phyloP scores from a whole-genome alignment of 2,329 filamentous ascomycete genomes.

The Trichoderma hamatum region DNA sequence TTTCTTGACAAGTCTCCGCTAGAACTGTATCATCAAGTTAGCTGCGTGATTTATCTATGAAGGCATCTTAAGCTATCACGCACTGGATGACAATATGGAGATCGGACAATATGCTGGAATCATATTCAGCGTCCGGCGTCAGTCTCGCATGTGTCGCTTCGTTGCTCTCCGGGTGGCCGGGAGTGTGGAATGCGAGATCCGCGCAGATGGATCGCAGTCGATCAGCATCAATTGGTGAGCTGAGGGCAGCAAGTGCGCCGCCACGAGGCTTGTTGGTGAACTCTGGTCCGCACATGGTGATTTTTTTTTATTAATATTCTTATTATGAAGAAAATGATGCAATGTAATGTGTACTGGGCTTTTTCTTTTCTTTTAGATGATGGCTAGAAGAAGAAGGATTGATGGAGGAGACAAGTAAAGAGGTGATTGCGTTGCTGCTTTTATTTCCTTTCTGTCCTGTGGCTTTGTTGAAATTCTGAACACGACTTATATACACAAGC shows the following conservation, averaged over 20 bases:
- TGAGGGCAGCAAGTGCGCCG: constrained; percentile 51
- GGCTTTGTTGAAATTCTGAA: background rate
- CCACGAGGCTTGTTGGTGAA: constrained; percentile 46
- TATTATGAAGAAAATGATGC: background rate
- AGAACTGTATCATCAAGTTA: constrained; percentile 35
- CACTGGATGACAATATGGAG: constrained; percentile 52
- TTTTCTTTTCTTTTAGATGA: background rate
- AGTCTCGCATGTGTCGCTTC: constrained; percentile 50
- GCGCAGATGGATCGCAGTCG: constrained; percentile 31
- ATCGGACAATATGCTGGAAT: constrained; percentile 30
- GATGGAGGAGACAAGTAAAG: background rate
- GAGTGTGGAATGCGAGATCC: constrained; percentile 51
- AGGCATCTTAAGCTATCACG: constrained; percentile 29
- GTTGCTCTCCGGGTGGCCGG: constrained; percentile 42
- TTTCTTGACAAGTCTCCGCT: constrained; percentile 49
- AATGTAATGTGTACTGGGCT: background rate
- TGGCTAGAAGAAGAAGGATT: background rate
- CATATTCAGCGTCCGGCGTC: constrained; percentile 37
- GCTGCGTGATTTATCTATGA: background rate
- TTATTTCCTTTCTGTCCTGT: background rate
- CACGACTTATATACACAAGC: constrained; percentile 5
- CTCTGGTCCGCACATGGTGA: constrained; percentile 51
- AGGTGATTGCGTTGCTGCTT: background rate
- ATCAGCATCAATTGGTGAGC: constrained; percentile 32
- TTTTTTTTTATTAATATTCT: background rate